phyloP scores from a whole-genome alignment of 371 early-diverging fungal genomes.

The Blakeslea trispora region DNA sequence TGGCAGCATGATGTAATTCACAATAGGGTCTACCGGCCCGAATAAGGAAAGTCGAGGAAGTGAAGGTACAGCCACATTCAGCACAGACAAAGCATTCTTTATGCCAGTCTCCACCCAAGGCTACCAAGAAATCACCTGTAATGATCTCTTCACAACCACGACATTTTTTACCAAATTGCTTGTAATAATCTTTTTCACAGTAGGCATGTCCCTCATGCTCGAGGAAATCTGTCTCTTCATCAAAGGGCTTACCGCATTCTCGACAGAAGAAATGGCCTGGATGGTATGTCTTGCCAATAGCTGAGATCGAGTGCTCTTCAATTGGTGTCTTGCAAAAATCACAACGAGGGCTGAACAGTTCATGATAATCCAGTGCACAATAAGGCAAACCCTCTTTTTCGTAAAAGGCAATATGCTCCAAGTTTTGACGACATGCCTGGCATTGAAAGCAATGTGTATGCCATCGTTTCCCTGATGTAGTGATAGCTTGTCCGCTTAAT shows the following conservation, averaged over 20 bases:
- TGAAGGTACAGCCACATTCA: slow-evolving; percentile 58
- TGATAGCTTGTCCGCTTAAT: slow-evolving; percentile 57
- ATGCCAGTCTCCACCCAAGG: slow-evolving; percentile 70
- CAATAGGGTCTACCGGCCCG: slow-evolving; percentile 64
- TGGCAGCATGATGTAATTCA: slow-evolving; percentile 55
- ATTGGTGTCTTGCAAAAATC: slow-evolving; percentile 68
- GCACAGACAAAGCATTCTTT: slow-evolving; percentile 73
- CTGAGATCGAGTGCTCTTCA: slow-evolving; percentile 62
- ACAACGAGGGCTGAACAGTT: slow-evolving; percentile 67
- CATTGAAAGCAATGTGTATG: slow-evolving; percentile 77
- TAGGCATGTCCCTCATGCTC: slow-evolving; percentile 76
- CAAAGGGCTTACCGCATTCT: slow-evolving; percentile 70
- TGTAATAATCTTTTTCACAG: slow-evolving; percentile 71
- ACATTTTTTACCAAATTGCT: slow-evolving; percentile 66
- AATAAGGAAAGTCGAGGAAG: slow-evolving; percentile 49
- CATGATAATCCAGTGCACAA: slow-evolving; percentile 67
- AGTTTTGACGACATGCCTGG: slow-evolving; percentile 57
- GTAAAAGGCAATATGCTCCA: slow-evolving; percentile 67
- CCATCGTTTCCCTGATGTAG: slow-evolving; percentile 69
- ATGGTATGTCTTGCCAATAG: slow-evolving; percentile 73
- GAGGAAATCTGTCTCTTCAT: slow-evolving; percentile 57
- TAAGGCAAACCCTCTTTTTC: slow-evolving; percentile 64
- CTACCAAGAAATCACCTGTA: slow-evolving; percentile 59
- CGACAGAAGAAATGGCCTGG: slow-evolving; percentile 78
- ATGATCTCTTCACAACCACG: slow-evolving; percentile 63